phyloP scores from a whole-genome alignment of 2,329 filamentous ascomycete species.

The Fusarium guadeloupense region DNA sequence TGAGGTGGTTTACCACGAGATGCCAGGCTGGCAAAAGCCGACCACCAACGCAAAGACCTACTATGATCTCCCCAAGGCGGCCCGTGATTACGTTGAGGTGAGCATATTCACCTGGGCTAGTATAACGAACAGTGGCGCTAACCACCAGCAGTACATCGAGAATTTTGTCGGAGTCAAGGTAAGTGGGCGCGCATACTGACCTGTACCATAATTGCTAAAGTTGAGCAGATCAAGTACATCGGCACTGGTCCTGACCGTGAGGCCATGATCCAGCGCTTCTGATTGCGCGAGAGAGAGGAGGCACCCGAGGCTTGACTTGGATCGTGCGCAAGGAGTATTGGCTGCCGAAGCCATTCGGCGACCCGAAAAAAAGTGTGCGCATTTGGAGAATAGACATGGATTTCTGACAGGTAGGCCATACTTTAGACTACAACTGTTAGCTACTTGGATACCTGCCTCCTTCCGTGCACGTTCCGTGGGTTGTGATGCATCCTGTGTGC shows the following conservation, averaged over 20 bases:
- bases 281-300: constrained; percentile 19
- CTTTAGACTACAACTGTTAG: constrained; percentile 18
- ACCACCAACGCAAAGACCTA: constrained; percentile 69
- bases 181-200: constrained; percentile 22
- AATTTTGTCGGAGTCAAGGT: constrained; percentile 68
- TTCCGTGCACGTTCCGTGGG: constrained; percentile 7
- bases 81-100: constrained; percentile 70
- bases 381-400: constrained; percentile 21
- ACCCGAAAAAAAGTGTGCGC: constrained; percentile 14
- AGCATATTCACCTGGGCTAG: constrained; percentile 9
- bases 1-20: constrained; percentile 73
- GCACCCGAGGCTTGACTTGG: constrained; percentile 19
- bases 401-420: constrained; percentile 18
- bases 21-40: constrained; percentile 74
- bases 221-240: constrained; percentile 64
- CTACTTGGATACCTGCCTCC: constrained; percentile 17
- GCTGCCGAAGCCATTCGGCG: constrained; percentile 17
- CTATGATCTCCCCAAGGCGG: constrained; percentile 70
- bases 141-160: constrained; percentile 63
- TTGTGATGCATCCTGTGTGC: background rate
- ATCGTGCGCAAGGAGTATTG: constrained; percentile 17
- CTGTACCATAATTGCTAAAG: constrained; percentile 29
- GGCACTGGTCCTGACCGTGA: constrained; percentile 73
- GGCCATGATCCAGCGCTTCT: constrained; percentile 63
- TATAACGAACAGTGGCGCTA: constrained; percentile 20